phyloP scores from a whole-genome alignment of 176 grass and related monocot species.

The Aegilops bicornis region DNA sequence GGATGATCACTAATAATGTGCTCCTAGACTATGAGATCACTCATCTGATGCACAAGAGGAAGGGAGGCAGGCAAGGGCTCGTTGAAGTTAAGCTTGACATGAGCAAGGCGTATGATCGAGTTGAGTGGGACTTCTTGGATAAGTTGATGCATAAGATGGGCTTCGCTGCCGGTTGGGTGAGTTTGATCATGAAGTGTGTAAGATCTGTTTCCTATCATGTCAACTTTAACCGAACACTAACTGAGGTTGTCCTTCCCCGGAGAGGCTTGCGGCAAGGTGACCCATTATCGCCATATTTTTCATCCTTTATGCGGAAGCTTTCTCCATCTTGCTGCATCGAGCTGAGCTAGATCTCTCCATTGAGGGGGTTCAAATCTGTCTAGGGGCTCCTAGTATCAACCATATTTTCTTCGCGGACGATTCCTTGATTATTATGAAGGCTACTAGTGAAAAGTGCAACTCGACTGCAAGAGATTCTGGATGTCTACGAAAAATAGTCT shows the following conservation, averaged over 20 bases:
- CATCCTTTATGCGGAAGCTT: neutral
- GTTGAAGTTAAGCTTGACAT: neutral
- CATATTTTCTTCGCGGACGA: neutral
- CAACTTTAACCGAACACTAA: neutral
- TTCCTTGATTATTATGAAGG: neutral
- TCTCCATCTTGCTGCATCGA: no score
- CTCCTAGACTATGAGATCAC: neutral
- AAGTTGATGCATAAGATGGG: neutral
- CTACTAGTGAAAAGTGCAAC: neutral
- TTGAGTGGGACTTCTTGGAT: neutral
- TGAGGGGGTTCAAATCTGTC: neutral
- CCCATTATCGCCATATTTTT: neutral
- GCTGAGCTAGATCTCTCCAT: rapidly evolving
- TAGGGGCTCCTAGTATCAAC: neutral
- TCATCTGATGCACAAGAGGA: neutral
- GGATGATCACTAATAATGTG: neutral
- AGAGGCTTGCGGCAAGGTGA: neutral
- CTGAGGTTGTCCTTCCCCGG: neutral
- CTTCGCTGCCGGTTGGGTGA: neutral
- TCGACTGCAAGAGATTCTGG: neutral
- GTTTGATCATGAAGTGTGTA: neutral
- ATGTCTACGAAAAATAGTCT: neutral
- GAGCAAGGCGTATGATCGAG: neutral
- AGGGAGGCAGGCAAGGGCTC: neutral
- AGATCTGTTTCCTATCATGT: neutral